Evolutionary conservation across 768 basidiomycete genomes (phyloP), one percentile per base, ranked within the genome.

Genomic region (Suillus plorans): DNA sequence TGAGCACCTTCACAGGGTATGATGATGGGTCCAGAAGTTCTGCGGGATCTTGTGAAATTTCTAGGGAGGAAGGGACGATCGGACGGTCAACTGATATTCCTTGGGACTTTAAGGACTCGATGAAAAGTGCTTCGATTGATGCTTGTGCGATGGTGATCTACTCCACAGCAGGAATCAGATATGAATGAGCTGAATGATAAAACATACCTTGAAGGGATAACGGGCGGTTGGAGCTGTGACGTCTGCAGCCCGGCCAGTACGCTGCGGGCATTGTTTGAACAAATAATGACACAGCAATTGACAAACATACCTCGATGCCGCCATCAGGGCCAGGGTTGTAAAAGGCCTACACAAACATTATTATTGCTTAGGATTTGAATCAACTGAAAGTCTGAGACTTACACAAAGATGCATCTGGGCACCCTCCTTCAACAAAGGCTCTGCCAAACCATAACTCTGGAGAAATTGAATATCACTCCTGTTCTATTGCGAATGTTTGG

Each of bases 391-490:
- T 9, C n/a, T 4, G 18, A 45, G 12, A 78, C 85, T 65, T 73
- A 91, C 91, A 61, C 85, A 85, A 76, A 85, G 82, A 65, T 90
- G 85, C 81, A 93, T 81, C 58, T 90, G 88, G 64, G 85, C 86
- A 6, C 85, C 90, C 69, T 91, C 84, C 47, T 75, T 80, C 31
- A 92, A 65, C 25, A 93, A 70, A 4, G 84, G 81, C 20, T 91
- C 87, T 0, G 84, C 89, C 7, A 93, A 81, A 7, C 91, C 91
- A 75, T 93, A 92, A 66, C 90, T 93, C 90, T 92, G 60, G 14
- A 10, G 34, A 4, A 20, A n/a, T 45, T 62, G 8, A 2, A 63
- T 10, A 37, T 4, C 14, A 20, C 8, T n/a, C 6, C 59, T 14
- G 4, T 49, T 12, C 16, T 25, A 20, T 8, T 6, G 25, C 9